Evolutionary conservation across 2,329 filamentous ascomycete genomes (phyloP), one percentile per base, ranked within the genome.

Genomic region (Fusarium clavum): DNA sequence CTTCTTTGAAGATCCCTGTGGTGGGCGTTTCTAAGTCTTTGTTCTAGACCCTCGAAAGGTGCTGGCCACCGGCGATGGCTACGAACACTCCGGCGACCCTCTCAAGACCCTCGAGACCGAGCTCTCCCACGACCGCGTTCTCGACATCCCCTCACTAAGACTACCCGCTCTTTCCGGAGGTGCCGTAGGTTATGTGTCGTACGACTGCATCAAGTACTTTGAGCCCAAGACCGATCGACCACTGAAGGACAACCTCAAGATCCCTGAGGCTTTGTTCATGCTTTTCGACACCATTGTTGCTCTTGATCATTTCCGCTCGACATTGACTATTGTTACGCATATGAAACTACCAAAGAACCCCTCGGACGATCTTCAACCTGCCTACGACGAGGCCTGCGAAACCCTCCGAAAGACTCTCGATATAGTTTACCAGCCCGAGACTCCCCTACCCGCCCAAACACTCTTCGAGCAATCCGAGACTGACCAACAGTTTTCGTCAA

Each of bases 191-290:
- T 99, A 98, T 79, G 94, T 98, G 8, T 94, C 94, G 56, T 99
- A 99, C 78, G 96, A 99, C 79, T 99, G 96, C 80, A 93, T 99
- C 75, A 91, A 91, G 77, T 98, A 98, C 82, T 99, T 99, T 74
- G 96, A 99, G 85, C 96, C 96, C 67, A 97, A 94, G 86, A 98
- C 96, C n/a, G 91, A 90, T 27, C 88, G 94, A 52, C 89, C 93
- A 5, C 89, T 98, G 85, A 91, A 96, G 81, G 96, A 99, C 81
- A 87, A 97, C 30, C 86, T 98, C 24, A 84, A 91, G 64, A 93
- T 98, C 44, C 96, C 96, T 1, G 96, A 99, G 85, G 94, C 93
- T 63, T 85, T 98, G 30, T 98, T 99, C 80, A 98, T 98, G 93
- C 86, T 99, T 16, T 98, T 94, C 80, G 93, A 98, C 79, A 98